Evolutionary conservation across 2,329 filamentous ascomycete genomes (phyloP), one percentile per base, ranked within the genome.

Genomic region (Thielaviopsis cerberus): DNA sequence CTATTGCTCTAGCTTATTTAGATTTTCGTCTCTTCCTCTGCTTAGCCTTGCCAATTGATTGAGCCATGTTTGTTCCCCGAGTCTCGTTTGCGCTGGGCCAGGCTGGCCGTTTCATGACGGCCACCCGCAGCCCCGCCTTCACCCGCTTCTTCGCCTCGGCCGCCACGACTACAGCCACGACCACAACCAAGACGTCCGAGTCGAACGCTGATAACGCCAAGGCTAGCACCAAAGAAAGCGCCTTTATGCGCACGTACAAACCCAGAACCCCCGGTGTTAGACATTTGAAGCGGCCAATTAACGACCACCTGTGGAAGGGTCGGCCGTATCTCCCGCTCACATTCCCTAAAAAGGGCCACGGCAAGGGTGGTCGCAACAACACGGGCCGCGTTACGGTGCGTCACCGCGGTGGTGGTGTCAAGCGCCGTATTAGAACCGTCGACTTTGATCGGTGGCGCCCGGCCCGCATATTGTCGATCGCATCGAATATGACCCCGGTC

Each of bases 291-390:
- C 81, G 92, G 51, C 89, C 92, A 15, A 84, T 96, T 71, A 97
- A 97, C 71, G 89, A 96, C 66, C 92, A 98, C 70, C 74, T 98
- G 52, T 97, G 88, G 88, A 96, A 94, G 72, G 92, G 92, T 60
- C 78, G 89, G 59, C 88, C 92, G 0, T 82, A 85, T 64, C 76
- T 87, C 34, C 81, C 83, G 55, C 77, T 98, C 69, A 98, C 94
- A 11, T 87, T 88, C 66, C 82, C 89, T 41, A 95, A 96, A 70
- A 91, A 91, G 70, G 92, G 92, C 17, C 89, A 95, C 65, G 83
- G 81, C 56, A 92, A 94, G 70, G 94, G 92, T 70, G 92, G 92
- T 51, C 81, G 92, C 65, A 98, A 98, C 70, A 86, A 87, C 67
- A 85, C 79, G 57, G 94, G 92, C 24, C 77, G 81, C 63, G 80